Evolutionary conservation across 2,329 filamentous ascomycete genomes (phyloP).

Genomic region (Apiospora aurea): DNA sequence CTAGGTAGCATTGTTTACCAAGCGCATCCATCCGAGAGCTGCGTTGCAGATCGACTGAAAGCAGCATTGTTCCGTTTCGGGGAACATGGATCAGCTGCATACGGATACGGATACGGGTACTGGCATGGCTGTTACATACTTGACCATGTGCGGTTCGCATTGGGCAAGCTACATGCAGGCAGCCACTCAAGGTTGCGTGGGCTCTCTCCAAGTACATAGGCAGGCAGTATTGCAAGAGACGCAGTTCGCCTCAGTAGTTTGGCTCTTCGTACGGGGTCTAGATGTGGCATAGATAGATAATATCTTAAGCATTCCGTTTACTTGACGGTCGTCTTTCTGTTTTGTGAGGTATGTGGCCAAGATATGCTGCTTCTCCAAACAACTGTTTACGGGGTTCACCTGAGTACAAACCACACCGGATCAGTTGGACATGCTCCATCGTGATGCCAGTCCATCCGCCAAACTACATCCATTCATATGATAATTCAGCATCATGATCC

Average conservation of each 20-base stretch:
- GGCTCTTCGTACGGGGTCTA: neutral
- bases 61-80: neutral
- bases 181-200: neutral
- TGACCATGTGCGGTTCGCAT: neutral
- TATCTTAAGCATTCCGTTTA: neutral
- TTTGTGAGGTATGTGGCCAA: neutral
- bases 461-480: neutral
- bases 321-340: neutral
- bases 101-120: neutral
- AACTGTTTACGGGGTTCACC: neutral
- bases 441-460: neutral
- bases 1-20: neutral
- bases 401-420: neutral
- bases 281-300: too few relatives aligned
- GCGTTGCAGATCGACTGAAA: neutral
- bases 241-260: neutral
- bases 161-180: neutral
- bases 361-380: neutral
- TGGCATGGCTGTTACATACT: neutral
- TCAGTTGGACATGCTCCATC: neutral
- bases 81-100: neutral
- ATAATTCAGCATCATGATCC: neutral
- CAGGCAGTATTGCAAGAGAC: neutral
- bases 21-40: neutral
- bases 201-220: neutral